Base-by-base conservation (phyloP, 1,139 yeast species). In the Hyphopichia fennica region DNA sequence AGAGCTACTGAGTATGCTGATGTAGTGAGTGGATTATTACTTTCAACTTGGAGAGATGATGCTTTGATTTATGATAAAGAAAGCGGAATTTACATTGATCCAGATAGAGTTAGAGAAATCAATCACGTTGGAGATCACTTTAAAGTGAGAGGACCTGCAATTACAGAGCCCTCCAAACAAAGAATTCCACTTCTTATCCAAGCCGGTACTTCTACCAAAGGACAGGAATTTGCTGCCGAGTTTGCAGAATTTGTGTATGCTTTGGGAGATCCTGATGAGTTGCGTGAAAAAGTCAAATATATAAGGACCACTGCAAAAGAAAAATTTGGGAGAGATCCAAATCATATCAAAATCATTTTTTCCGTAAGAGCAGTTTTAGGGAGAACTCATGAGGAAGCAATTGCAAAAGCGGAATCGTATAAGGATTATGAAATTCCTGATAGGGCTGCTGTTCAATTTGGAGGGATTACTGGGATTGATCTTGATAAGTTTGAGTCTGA, bases 11-110 rank as follows among this genome's bases (percentile, higher is more conserved):
- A 72, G 48, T 72, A 67, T 45, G 49, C 69, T 33, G 65, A 70
- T 45, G 73, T 71, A 10, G 62, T 71, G 10, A 67, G 67, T 45
- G 69, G 69, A 44, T 50, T 72, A 30, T 57, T 71, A 29, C 49
- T 69, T 25, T 66, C 74, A 8, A 68, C 76, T 1, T 71, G 77
- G 77, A 64, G 71, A 47, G 77, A 72, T 46, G 77, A 70, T 45
- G 76, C 75, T 20, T 63, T 71, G 35, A 65, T 62, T 22, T 52
- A 59, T 41, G 67, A 67, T 41, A 53, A 52, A 36, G 56, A 64
- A 41, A 55, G 47, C 14, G 70, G 72, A 10, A 51, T 70, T 3
- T 70, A 62, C 44, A 57, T 73, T 1, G 70, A 70, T 38, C 73
- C 75, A 2, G 63, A 63, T 17, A 62, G 63, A 38, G 58, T 72